These are phyloP conservation scores for Neurospora sp. DNA, from an alignment of 495 filamentous ascomycete genomes.

Conservation along the genomic window DNA sequence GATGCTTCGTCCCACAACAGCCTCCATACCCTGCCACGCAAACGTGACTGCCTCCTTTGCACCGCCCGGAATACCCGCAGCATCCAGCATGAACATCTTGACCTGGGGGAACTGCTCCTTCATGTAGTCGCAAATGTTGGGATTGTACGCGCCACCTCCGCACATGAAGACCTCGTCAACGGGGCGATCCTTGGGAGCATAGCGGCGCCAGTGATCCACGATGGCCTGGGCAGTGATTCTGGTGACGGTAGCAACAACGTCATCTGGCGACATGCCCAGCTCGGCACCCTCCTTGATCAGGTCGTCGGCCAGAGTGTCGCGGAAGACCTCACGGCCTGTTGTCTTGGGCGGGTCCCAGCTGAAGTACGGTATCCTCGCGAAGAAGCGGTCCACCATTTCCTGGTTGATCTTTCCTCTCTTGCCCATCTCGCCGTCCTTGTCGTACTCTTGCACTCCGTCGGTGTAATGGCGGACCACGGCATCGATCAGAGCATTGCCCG, in stretches of 20 bases:
- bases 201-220: slow-evolving; percentile 44
- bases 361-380: slow-evolving; percentile 37
- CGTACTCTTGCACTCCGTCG: slow-evolving; percentile 33
- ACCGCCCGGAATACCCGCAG: slow-evolving; percentile 40
- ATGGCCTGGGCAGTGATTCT: slow-evolving; percentile 48
- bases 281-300: slow-evolving; percentile 36
- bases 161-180: slow-evolving; percentile 52
- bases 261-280: slow-evolving; percentile 34
- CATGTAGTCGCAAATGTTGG: slow-evolving; percentile 43
- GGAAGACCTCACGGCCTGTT: slow-evolving; percentile 48
- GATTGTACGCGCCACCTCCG: slow-evolving; percentile 47
- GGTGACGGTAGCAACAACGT: slow-evolving; percentile 46
- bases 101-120: slow-evolving; percentile 38
- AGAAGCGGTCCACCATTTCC: slow-evolving; percentile 42
- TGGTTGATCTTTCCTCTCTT: slow-evolving; percentile 42
- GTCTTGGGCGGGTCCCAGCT: slow-evolving; percentile 43
- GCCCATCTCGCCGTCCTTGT: slow-evolving; percentile 42
- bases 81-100: slow-evolving; percentile 43
- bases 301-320: slow-evolving; percentile 40
- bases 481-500: slow-evolving; percentile 39
- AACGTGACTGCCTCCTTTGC: slow-evolving; percentile 52
- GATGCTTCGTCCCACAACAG: slow-evolving; percentile 39
- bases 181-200: slow-evolving; percentile 31
- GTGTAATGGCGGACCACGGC: slow-evolving; percentile 36
- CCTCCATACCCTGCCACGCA: slow-evolving; percentile 47